Evolutionary conservation across 768 basidiomycete species (phyloP), one percentile per base, ranked within the genome.

Genomic region (Strobilomyces confusus): DNA sequence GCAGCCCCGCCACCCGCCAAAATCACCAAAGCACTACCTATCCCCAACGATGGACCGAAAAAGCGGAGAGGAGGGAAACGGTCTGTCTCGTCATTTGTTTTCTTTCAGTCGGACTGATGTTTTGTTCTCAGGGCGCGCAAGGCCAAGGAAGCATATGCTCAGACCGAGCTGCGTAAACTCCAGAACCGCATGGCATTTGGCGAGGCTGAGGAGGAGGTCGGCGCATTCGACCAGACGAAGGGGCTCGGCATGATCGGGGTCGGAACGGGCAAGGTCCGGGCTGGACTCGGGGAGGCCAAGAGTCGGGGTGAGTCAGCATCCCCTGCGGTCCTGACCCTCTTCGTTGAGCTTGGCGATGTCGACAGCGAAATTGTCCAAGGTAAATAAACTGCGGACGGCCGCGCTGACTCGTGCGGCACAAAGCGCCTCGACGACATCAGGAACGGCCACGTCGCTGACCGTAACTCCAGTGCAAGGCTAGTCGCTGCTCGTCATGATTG

Each of bases 171-270:
- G 42, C 86, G 94, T 57, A 98, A 98, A 72, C 77, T 97, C 58
- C 95, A 98, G 73, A 99, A 99, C 69, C 84, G 97, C 44, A 89
- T 98, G 89, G 83, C 77, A 51, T 98, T 99, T 63, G 97, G 95
- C 38, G 87, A 95, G 70, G 88, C 87, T 1, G 97, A 98, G 65
- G 87, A 95, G 64, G 97, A 99, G 69, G 89, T 95, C 41, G 95
- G 94, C 17, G 91, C 94, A 30, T 95, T 92, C 61, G 97, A 97
- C 73, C 86, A 98, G 75, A 95, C 94, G n/a, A 91, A 92, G 75
- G 97, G 97, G 6, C 71, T 98, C 67, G 97, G 97, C 56, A 98
- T 99, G 95, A 91, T 98, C 56, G 93, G 94, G 36, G 79, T 79
- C 49, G 77, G 83, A 17, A 86, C 87, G 7, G 97, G 97, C 22